Conservation (phyloP, 2,329 filamentous ascomycete genomes). For the Beauveria varroae region DNA sequence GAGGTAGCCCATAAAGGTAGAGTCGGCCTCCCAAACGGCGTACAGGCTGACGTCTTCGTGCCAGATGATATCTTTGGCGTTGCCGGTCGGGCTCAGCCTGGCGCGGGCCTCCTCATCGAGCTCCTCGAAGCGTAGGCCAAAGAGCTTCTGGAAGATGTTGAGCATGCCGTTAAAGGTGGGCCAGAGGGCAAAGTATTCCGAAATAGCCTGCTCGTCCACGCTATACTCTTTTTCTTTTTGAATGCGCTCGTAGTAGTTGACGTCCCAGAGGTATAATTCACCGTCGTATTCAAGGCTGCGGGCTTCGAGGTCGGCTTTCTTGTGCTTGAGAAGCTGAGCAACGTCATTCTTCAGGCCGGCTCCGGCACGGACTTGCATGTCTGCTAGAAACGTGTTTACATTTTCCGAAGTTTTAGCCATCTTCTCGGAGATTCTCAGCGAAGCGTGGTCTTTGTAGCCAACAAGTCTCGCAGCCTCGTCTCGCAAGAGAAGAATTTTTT, state of each 20-base stretch:
- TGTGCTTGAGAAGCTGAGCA: conserved; percentile 62
- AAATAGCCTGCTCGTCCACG: conserved; percentile 71
- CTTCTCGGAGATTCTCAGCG: conserved; percentile 71
- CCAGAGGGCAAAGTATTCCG: conserved; percentile 75
- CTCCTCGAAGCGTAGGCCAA: conserved; percentile 55
- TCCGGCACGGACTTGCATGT: conserved; percentile 58
- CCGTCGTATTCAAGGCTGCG: conserved; percentile 54
- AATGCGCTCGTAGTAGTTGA: conserved; percentile 70
- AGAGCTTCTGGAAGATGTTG: conserved; percentile 1
- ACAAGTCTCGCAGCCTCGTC: conserved; percentile 72
- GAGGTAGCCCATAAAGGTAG: conserved; percentile 72
- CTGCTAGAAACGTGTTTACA: conserved; percentile 65
- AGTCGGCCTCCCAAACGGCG: conserved; percentile 71
- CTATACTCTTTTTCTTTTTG: conserved; percentile 75
- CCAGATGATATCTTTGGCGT: conserved; percentile 68
- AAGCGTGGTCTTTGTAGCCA: conserved; percentile 69
- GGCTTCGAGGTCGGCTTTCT: conserved; percentile 61
- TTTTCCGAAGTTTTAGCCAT: conserved; percentile 73
- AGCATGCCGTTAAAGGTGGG: conserved; percentile 63
- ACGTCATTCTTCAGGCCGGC: conserved; percentile 65
- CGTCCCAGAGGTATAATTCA: conserved; percentile 77
- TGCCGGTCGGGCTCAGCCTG: conserved; percentile 56
- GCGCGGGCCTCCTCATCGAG: conserved; percentile 58
- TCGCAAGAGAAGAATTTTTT: conserved; percentile 64
- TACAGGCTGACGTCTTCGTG: conserved; percentile 76